phyloP scores from a whole-genome alignment of 176 grass and related monocot genomes.

The Dactylis glomerata region DNA sequence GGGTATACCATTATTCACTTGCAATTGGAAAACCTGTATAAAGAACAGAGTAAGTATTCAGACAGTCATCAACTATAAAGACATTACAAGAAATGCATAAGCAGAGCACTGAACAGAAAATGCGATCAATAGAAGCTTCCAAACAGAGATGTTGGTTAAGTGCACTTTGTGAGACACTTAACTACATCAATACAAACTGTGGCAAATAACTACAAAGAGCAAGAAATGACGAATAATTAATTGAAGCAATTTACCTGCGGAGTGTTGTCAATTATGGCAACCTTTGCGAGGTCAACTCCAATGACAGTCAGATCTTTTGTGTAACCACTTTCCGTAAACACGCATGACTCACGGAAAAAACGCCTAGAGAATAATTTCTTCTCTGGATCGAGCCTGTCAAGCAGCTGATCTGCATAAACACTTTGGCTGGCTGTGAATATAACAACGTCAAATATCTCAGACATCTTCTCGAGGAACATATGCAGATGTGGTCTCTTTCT shows the following conservation, averaged over 20 bases:
- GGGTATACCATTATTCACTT: constrained; percentile 98
- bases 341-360: constrained; percentile 79
- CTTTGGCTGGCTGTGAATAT: constrained; percentile 97
- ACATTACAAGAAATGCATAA: background rate
- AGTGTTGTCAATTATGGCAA: constrained; percentile 95
- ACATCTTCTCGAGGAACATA: constrained; percentile 77
- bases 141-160: background rate
- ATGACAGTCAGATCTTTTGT: constrained; percentile 83
- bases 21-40: constrained; percentile 82
- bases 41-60: background rate
- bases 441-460: constrained; percentile 80
- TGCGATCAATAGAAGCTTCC: background rate
- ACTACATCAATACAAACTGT: constrained; percentile 22
- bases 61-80: background rate
- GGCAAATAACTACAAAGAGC: constrained; percentile 1
- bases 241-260: constrained; percentile 65
- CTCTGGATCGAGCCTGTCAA: constrained; percentile 85
- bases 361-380: constrained; percentile 66
- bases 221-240: background rate
- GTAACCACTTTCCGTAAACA: constrained; percentile 70
- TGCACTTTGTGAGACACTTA: background rate
- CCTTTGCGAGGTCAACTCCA: constrained; percentile 68
- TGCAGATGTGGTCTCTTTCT: constrained; percentile 80
- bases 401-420: constrained; percentile 80
- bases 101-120: background rate